Percentiles rank a stretch among this genome's conserved stretches.
Evolutionary conservation across 192 early-diverging fungal species (phyloP).

Genomic region (Podila epicladia): DNA sequence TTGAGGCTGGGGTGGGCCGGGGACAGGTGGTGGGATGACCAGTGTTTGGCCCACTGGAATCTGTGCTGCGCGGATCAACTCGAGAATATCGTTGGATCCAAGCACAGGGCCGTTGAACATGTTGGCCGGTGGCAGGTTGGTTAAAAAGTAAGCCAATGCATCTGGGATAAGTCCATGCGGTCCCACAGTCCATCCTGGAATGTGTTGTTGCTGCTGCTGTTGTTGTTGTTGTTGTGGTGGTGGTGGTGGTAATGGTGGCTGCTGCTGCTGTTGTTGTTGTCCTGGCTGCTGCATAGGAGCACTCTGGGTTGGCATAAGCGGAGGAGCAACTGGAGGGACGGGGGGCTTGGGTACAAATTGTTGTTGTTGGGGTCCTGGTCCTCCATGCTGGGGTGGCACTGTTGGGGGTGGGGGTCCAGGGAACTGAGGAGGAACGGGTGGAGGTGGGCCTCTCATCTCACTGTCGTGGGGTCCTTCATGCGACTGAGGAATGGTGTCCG

Average conservation of each 20-base stretch:
- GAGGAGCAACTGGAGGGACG: slow-evolving; percentile 14
- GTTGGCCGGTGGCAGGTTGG: slow-evolving; percentile 53
- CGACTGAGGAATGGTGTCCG: slow-evolving; percentile 28
- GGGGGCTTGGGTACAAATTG: slow-evolving; percentile 27
- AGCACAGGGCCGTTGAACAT: slow-evolving; percentile 58
- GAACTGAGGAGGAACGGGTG: neutral
- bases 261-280: neutral
- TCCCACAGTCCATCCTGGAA: slow-evolving; percentile 44
- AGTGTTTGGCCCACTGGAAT: slow-evolving; percentile 47
- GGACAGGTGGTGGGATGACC: slow-evolving; percentile 41
- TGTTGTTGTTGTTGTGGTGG: neutral
- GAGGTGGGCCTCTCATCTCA: slow-evolving; percentile 22
- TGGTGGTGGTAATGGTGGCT: no score
- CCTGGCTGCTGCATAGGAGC: neutral
- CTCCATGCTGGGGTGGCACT: neutral
- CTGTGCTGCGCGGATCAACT: slow-evolving; percentile 53
- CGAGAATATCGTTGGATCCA: slow-evolving; percentile 49
- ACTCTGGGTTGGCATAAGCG: slow-evolving; percentile 23
- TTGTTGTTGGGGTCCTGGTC: slow-evolving; percentile 11
- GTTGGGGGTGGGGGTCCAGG: neutral
- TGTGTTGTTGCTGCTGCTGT: neutral
- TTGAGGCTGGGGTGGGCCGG: slow-evolving; percentile 1
- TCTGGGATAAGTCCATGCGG: slow-evolving; percentile 55
- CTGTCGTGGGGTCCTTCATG: slow-evolving; percentile 24
- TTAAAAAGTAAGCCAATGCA: slow-evolving; percentile 56